Evolutionary conservation across 805 yeast species (phyloP), one percentile per base, ranked within the genome.

Genomic region (Jamesozyma gamospora): DNA sequence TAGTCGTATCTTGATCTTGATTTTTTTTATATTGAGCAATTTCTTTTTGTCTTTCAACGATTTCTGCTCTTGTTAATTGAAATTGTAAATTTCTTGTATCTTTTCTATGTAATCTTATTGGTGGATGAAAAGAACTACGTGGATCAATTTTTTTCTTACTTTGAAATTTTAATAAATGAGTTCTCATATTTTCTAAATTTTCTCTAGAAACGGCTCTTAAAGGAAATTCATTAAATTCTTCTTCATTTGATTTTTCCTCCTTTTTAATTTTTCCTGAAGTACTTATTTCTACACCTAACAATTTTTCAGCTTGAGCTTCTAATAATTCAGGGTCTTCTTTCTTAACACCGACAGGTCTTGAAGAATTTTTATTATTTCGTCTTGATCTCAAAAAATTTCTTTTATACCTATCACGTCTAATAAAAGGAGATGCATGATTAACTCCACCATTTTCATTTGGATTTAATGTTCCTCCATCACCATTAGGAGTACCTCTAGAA

Each of bases 1-100:
- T 15, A 11, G 28, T 10, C 11, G 55, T 66, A 58, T 54, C 71
- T 49, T 56, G 55, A 40, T 66, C 65, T 41, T 61, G 55, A 28
- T 50, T 51, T 21, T 47, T 51, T 42, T 58, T 56, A 39, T 59
- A 60, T 40, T 65, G 65, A 25, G 63, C 62, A 42, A 67, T 64
- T 48, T 74, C 77, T 39, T 61, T 65, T 52, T 70, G 73, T 52
- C 79, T 71, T 38, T 70, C 74, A 38, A 81, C 90, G 49, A 82
- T 72, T 55, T 83, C 92, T 42, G 80, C 77, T 51, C 87, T 64
- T 2, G 88, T 78, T 50, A 86, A 66, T 59, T 86, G 94, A 55
- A 83, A 83, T 58, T 88, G 96, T 55, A 90, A 67, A 56, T 85
- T 84, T 53, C 86, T 75, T 1, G 98, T 96, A 60, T 90, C 97